These are phyloP conservation scores for Hypoxylon sp. DNA, from an alignment of 2,329 filamentous ascomycete genomes.

Conservation along the genomic window DNA sequence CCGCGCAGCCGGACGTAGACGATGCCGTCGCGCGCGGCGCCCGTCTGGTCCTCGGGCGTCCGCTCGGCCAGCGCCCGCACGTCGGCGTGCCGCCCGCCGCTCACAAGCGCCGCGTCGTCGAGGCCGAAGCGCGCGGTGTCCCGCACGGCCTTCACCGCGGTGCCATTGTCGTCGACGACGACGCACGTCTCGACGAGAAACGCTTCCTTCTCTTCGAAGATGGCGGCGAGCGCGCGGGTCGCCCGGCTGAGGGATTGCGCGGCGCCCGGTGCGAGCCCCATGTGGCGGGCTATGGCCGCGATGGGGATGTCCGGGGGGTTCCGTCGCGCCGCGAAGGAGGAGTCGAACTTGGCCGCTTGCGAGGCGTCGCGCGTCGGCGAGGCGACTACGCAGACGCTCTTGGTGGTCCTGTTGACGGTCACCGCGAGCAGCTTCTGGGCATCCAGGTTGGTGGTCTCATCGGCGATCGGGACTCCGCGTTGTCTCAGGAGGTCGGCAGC, in stretches of 20 bases:
- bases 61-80: constrained; percentile 65
- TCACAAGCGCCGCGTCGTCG: constrained; percentile 74
- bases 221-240: constrained; percentile 61
- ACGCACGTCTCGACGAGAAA: constrained; percentile 64
- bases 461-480: constrained; percentile 54
- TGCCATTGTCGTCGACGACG: constrained; percentile 47
- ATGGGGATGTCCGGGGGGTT: constrained; percentile 55
- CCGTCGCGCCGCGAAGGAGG: constrained; percentile 58
- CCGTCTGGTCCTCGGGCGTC: constrained; percentile 61
- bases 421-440: constrained; percentile 65
- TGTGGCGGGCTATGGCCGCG: constrained; percentile 54
- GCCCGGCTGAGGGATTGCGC: constrained; percentile 56
- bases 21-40: constrained; percentile 75
- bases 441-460: constrained; percentile 45
- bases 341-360: constrained; percentile 64
- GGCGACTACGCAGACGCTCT: constrained; percentile 69
- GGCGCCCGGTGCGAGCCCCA: constrained; percentile 60
- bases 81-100: constrained; percentile 65
- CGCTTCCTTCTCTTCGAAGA: constrained; percentile 72
- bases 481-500: constrained; percentile 64
- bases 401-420: constrained; percentile 68
- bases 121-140: constrained; percentile 67
- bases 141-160: constrained; percentile 53
- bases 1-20: constrained; percentile 77
- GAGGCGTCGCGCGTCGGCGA: constrained; percentile 58